A percentile compares a stretch with the other conserved stretches of the same genome.
Conservation (phyloP, 371 early-diverging fungal genomes). For the Apophysomyces sp. region DNA sequence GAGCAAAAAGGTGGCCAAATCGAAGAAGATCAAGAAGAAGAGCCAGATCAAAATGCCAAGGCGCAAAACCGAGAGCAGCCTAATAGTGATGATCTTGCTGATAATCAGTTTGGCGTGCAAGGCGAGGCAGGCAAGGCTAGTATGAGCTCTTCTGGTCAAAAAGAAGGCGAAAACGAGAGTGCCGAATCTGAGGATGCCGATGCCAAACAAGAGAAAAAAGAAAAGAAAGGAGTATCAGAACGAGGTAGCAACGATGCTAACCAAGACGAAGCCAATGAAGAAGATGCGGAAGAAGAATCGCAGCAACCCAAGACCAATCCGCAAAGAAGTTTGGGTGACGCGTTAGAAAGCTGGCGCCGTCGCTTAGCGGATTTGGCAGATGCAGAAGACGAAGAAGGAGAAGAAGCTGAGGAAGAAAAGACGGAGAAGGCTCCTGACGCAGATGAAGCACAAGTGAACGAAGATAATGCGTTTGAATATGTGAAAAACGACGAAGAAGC, state of each 20-base stretch:
- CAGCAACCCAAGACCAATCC: conserved; percentile 53
- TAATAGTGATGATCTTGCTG: conserved; percentile 51
- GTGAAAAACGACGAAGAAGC: conserved; percentile 74
- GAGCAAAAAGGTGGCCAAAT: conserved; percentile 34
- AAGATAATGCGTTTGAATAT: conserved; percentile 72
- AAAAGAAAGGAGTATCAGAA: conserved; percentile 40
- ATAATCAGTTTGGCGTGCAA: conserved; percentile 70
- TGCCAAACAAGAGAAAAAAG: conserved; percentile 27
- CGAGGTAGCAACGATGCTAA: conserved; percentile 44
- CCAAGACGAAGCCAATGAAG: conserved; percentile 25
- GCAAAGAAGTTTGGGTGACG: conserved; percentile 86
- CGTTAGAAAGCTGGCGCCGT: conserved; percentile 87
- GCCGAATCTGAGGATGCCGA: conserved; percentile 34
- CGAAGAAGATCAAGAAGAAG: conserved; percentile 39
- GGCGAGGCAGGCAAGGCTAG: conserved; percentile 62
- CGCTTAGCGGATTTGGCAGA: conserved; percentile 69
- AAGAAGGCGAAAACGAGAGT: conserved; percentile 44
- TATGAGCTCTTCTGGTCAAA: conserved; percentile 48
- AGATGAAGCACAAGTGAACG: conserved; percentile 53
- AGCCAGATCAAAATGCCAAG: conserved; percentile 24
- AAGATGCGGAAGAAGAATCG: conserved; percentile 19
- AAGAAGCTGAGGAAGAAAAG: conserved; percentile 42
- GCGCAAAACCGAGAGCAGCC: conserved; percentile 51
- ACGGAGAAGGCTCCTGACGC: conserved; percentile 46
- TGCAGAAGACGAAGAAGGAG: conserved; percentile 51